A percentile compares a stretch with the other conserved stretches of the same genome.
Conservation (phyloP, 2,329 filamentous ascomycete genomes). For the Exophiala spinifera region DNA sequence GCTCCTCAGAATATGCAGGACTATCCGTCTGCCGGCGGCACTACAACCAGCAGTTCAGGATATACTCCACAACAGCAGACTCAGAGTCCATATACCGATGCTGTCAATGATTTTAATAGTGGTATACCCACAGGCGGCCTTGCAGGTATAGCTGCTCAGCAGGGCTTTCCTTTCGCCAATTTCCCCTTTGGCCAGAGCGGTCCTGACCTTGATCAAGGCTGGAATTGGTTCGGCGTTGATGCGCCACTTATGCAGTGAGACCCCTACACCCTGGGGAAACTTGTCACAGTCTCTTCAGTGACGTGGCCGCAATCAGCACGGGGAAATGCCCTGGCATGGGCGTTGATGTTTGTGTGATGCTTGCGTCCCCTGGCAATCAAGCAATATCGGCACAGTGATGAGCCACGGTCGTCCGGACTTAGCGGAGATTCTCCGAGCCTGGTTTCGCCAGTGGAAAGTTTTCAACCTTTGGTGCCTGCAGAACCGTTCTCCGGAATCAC, state of each 20-base stretch:
- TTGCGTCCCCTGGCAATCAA: too few species aligned
- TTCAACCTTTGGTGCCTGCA: too few species aligned
- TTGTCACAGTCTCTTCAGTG: too few species aligned
- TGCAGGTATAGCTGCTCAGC: neutral
- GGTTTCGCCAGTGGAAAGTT: too few species aligned
- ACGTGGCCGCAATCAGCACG: too few species aligned
- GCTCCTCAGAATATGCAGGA: constrained; percentile 19
- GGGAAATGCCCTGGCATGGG: too few species aligned
- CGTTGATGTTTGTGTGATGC: too few species aligned
- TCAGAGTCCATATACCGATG: constrained; percentile 17
- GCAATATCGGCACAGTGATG: too few species aligned
- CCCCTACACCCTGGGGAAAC: too few species aligned
- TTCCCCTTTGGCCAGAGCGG: constrained; percentile 24
- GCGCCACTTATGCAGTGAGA: constrained; percentile 17
- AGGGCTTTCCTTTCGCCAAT: constrained; percentile 18
- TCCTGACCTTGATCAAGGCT: constrained; percentile 40
- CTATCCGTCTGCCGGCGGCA: constrained; percentile 15
- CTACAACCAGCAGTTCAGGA: constrained; percentile 10
- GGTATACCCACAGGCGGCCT: constrained; percentile 1
- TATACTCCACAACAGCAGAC: constrained; percentile 23
- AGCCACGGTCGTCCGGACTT: too few species aligned
- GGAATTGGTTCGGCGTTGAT: constrained; percentile 38
- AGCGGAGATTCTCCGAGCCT: too few species aligned
- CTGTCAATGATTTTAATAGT: constrained; percentile 12
- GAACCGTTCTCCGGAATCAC: too few species aligned